These are phyloP conservation scores for Pezicula rhizophila DNA, from an alignment of 2,329 filamentous ascomycete species.

Conservation along the genomic window DNA sequence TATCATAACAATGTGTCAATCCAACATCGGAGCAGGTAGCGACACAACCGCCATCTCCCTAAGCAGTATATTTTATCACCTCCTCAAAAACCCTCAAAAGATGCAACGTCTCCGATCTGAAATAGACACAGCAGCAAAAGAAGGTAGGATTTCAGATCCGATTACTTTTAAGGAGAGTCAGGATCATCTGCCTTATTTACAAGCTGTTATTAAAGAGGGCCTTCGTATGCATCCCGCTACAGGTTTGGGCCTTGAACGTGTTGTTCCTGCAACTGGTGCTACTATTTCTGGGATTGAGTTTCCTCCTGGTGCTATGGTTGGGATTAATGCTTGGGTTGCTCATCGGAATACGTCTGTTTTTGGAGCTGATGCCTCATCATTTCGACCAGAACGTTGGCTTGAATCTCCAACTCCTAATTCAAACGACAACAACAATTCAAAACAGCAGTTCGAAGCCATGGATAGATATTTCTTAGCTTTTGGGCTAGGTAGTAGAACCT, in stretches of 20 bases:
- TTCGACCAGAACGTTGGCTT: constrained; percentile 41
- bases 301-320: constrained; percentile 34
- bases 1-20: constrained; percentile 17
- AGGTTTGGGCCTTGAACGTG: constrained; percentile 41
- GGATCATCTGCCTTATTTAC: constrained; percentile 41
- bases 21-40: constrained; percentile 33
- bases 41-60: constrained; percentile 45
- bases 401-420: constrained; percentile 22
- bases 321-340: constrained; percentile 37
- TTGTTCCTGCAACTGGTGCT: constrained; percentile 37
- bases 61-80: constrained; percentile 36
- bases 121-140: constrained; percentile 20
- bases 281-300: constrained; percentile 36
- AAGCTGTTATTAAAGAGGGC: constrained; percentile 48
- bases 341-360: constrained; percentile 40
- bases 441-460: constrained; percentile 1
- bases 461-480: constrained; percentile 9
- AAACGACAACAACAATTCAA: too few species aligned
- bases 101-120: constrained; percentile 25
- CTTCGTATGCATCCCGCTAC: constrained; percentile 43
- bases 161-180: constrained; percentile 34
- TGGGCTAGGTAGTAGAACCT: constrained; percentile 30
- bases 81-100: constrained; percentile 30
- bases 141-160: constrained; percentile 18
- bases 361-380: constrained; percentile 33